Evolutionary conservation across 108 stramenopile genomes (phyloP), one percentile per base, ranked within the genome.

Genomic region (Mayamaea pseudoterrestris): DNA sequence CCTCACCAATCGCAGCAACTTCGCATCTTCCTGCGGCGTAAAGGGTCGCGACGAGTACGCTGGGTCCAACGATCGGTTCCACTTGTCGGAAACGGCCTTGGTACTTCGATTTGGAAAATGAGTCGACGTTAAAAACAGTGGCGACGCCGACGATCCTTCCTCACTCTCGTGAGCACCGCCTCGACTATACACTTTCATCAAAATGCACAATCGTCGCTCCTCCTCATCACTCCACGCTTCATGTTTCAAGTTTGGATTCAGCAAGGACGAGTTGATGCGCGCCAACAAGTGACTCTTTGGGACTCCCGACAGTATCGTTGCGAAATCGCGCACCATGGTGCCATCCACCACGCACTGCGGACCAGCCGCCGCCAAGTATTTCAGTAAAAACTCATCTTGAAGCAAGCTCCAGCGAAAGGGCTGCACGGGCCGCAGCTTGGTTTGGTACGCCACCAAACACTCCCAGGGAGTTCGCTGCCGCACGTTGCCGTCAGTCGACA

Each of bases 381-480:
- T 78, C 27, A 78, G 48, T 2, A 78, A 43, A 21, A 78, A 50
- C 47, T 70, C 69, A 44, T 78, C 76, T 30, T 78, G 67, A 22
- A 49, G 65, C 9, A 54, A 32, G 44, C 57, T 63, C 74, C 69
- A 75, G 27, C 58, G 55, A 21, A 47, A 40, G 16, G 57, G 52
- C 3, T 58, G 44, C 41, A 27, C n/a, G n/a, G n/a, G n/a, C n/a
- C 28, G 45, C 28, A 61, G 39, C 40, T 35, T 39, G 21, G 50
- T 41, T 35, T 60, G 37, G 9, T 70, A 59, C 22, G 22, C 27
- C 18, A 49, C 28, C 16, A 17, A 26, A 21, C 37, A 30, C 35
- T 41, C 53, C 18, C 56, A 43, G 25, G 35, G 9, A 11, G 36
- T 47, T 30, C 47, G 24, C 27, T 8, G 50, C 3, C 29, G 32